phyloP scores from a whole-genome alignment of 768 basidiomycete species.

The Hemileccinum rubropunctum region DNA sequence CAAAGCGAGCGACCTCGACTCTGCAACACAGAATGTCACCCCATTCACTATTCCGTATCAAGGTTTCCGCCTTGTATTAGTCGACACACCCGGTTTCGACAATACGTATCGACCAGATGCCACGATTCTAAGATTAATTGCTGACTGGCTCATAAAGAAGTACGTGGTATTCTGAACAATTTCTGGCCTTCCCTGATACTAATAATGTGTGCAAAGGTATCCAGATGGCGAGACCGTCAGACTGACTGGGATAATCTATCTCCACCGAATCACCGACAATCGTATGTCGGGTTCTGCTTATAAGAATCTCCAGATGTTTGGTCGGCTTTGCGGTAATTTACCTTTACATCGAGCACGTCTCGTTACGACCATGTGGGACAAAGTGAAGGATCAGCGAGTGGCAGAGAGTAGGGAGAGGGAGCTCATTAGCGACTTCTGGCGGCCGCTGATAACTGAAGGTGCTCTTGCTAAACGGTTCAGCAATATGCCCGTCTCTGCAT shows the following conservation, averaged over 20 bases:
- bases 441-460: background rate
- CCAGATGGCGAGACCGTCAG: background rate
- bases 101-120: slow-evolving; percentile 14
- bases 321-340: too few species aligned
- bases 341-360: too few species aligned
- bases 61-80: slow-evolving; percentile 7
- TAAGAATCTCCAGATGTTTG: too few species aligned
- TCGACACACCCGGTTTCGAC: slow-evolving; percentile 22
- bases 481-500: background rate
- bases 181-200: background rate
- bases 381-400: too few species aligned
- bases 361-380: slow-evolving; percentile 36
- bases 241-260: slow-evolving; percentile 33
- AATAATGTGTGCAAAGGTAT: slow-evolving; percentile 7
- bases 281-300: too few species aligned
- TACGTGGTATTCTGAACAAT: too few species aligned
- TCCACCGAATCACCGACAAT: background rate
- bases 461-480: background rate
- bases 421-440: slow-evolving; percentile 29
- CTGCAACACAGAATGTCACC: slow-evolving; percentile 10
- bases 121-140: slow-evolving; percentile 9
- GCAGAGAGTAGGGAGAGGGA: slow-evolving; percentile 22
- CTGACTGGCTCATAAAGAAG: slow-evolving; percentile 18
- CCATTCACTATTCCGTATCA: background rate
- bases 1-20: slow-evolving; percentile 2